Evolutionary conservation across 2,329 filamentous ascomycete genomes (phyloP).

Genomic region (Podosphaera xanthii): DNA sequence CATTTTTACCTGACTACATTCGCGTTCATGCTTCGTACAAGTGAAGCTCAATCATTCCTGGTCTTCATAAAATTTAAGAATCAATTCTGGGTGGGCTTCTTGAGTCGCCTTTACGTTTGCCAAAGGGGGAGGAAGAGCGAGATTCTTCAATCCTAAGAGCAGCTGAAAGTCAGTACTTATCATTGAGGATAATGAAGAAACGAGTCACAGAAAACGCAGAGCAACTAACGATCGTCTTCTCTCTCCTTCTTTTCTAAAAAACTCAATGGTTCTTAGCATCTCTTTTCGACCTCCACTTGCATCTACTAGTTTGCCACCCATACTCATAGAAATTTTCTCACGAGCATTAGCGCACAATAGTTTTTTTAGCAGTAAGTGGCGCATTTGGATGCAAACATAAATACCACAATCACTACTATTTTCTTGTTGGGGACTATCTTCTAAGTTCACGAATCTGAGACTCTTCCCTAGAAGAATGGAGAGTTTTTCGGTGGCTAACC

Average conservation of each 20-base stretch:
- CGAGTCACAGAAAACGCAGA: neutral
- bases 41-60: neutral
- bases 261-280: constrained; percentile 77
- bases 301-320: constrained; percentile 67
- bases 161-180: constrained; percentile 1
- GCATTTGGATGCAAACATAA: constrained; percentile 88
- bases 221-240: constrained; percentile 51
- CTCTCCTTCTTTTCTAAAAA: constrained; percentile 67
- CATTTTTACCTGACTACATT: neutral
- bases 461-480: constrained; percentile 40
- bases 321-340: constrained; percentile 85
- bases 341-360: constrained; percentile 57
- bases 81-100: constrained; percentile 11
- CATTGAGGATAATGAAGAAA: neutral
- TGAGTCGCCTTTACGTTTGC: constrained; percentile 7
- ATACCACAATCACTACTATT: constrained; percentile 89
- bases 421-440: constrained; percentile 74
- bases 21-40: neutral
- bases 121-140: constrained; percentile 8
- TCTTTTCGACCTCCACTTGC: constrained; percentile 62
- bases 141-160: constrained; percentile 8
- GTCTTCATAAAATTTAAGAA: neutral
- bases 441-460: constrained; percentile 56
- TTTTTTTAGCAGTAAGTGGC: constrained; percentile 69
- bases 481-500: constrained; percentile 45